A percentile compares a stretch with the other conserved stretches of the same genome.
Evolutionary conservation across 2,329 filamentous ascomycete species (phyloP).

Genomic region (Fusarium sp.): DNA sequence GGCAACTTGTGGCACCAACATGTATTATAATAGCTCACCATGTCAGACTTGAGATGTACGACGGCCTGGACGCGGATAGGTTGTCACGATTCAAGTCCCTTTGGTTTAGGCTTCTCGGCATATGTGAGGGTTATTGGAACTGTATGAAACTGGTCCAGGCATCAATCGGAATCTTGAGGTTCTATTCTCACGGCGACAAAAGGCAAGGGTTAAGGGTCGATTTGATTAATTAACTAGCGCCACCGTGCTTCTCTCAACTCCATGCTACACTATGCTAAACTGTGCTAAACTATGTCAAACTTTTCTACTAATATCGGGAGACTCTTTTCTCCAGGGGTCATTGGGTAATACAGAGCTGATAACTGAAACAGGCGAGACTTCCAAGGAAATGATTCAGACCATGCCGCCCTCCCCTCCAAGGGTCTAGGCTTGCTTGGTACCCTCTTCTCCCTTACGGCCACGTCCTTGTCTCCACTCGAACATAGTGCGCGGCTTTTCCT

Average conservation of each 20-base stretch:
- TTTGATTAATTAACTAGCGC: not conserved
- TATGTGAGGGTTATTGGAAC: no score
- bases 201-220: not conserved
- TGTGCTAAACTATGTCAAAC: not conserved
- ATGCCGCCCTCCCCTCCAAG: not conserved
- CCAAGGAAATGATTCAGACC: not conserved
- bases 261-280: not conserved
- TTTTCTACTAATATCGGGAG: not conserved
- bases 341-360: not conserved
- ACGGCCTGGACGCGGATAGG: not conserved
- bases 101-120: no score
- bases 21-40: not conserved
- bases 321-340: not conserved
- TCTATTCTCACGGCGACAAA: not conserved
- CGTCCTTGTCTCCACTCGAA: conserved; percentile 44
- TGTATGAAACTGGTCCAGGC: not conserved
- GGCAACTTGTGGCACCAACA: not conserved
- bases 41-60: not conserved
- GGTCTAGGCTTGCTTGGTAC: not conserved
- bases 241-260: not conserved
- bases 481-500: conserved; percentile 50
- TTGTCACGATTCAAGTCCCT: no score
- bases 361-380: not conserved
- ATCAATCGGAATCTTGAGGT: not conserved
- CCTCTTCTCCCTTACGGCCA: not conserved